Evolutionary conservation across 2,329 filamentous ascomycete genomes (phyloP).

Genomic region (Rhynchosporium secalis): DNA sequence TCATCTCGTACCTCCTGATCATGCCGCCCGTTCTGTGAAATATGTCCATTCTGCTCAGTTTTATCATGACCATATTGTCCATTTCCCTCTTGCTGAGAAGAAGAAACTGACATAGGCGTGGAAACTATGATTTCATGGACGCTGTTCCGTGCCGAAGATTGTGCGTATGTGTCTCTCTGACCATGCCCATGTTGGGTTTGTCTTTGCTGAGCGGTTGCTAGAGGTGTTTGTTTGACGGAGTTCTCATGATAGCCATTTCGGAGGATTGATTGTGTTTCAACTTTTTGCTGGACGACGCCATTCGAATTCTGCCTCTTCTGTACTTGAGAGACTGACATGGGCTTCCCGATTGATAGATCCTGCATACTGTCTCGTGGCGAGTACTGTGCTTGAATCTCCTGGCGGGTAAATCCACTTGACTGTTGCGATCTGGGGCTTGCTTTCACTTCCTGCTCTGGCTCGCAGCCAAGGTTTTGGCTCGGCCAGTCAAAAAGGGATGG

Average conservation of each 20-base stretch:
- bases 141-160: conserved; percentile 4
- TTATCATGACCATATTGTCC: not conserved
- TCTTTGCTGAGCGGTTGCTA: not conserved
- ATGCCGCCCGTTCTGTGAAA: not conserved
- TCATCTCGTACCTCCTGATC: not conserved
- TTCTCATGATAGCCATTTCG: conserved; percentile 5
- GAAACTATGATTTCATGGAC: conserved; percentile 7
- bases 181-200: not conserved
- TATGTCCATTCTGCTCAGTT: not conserved
- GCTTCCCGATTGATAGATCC: not conserved
- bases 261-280: not conserved
- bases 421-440: conserved; percentile 6
- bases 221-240: not conserved
- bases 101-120: not conserved
- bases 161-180: not conserved
- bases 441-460: not conserved
- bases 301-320: not conserved
- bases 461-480: not conserved
- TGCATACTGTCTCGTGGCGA: conserved; percentile 7
- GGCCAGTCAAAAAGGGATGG: conserved; percentile 15
- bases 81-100: not conserved
- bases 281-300: not conserved
- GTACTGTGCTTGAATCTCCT: conserved; percentile 5
- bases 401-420: conserved; percentile 12
- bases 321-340: not conserved